A percentile compares a stretch with the other conserved stretches of the same genome.
These are phyloP conservation scores for Calamus simplicifolius DNA, from an alignment of 176 grass and related monocot species.

Conservation along the genomic window DNA sequence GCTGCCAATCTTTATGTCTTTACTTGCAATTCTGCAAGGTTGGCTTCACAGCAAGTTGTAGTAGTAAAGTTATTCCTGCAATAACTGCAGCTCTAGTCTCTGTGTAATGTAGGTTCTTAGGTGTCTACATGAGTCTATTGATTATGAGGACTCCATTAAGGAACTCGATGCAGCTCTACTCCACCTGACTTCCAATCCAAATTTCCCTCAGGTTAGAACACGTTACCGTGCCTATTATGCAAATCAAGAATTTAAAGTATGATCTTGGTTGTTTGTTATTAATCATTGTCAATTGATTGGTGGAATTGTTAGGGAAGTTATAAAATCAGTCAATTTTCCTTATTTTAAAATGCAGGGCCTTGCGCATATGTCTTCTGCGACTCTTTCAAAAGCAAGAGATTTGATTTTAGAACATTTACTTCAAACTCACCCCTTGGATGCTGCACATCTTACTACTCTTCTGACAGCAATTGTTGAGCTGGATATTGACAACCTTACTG, in stretches of 20 bases:
- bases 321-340: too few relatives aligned
- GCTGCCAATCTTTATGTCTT: too few relatives aligned
- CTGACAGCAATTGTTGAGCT: conserved; percentile 47
- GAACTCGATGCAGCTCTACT: conserved; percentile 53
- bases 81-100: background rate
- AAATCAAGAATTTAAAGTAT: too few relatives aligned
- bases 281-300: too few relatives aligned
- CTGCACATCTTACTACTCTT: conserved; percentile 48
- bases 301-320: too few relatives aligned
- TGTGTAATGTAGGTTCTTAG: conserved; percentile 50
- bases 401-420: conserved; percentile 61
- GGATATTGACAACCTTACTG: conserved; percentile 30
- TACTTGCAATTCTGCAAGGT: background rate
- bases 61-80: too few relatives aligned
- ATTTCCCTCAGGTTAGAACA: conserved; percentile 53
- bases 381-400: conserved; percentile 32
- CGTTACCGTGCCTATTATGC: too few relatives aligned
- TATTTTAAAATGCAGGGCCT: conserved; percentile 46
- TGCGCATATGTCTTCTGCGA: conserved; percentile 28
- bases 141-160: conserved; percentile 39
- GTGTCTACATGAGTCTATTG: conserved; percentile 26
- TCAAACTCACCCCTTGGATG: conserved; percentile 24
- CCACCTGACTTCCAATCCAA: conserved; percentile 34
- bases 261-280: too few relatives aligned
- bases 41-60: too few relatives aligned